phyloP scores from a whole-genome alignment of 768 basidiomycete species.

The Trametes maxima region DNA sequence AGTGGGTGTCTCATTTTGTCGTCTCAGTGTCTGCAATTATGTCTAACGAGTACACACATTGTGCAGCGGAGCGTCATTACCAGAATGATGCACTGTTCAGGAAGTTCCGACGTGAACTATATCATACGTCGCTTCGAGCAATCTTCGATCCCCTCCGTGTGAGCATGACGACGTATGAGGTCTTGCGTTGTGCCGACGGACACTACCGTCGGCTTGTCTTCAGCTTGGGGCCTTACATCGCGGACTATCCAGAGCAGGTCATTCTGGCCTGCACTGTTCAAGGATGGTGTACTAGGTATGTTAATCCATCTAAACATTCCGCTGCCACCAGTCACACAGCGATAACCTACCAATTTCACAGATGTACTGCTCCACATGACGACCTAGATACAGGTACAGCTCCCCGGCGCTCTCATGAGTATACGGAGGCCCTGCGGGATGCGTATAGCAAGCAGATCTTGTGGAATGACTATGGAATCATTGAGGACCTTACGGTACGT shows the following conservation, averaged over 20 bases:
- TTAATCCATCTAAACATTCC: neutral
- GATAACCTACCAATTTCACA: neutral
- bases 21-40: neutral
- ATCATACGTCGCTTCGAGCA: neutral
- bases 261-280: slow-evolving; percentile 26
- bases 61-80: neutral
- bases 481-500: slow-evolving; percentile 4
- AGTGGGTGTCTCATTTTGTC: slow-evolving; percentile 20
- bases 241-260: slow-evolving; percentile 38
- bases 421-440: neutral
- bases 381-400: slow-evolving; percentile 9
- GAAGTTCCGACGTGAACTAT: slow-evolving; percentile 5
- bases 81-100: neutral
- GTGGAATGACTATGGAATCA: slow-evolving; percentile 15
- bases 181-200: slow-evolving; percentile 28
- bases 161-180: slow-evolving; percentile 12
- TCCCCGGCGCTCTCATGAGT: neutral
- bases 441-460: neutral
- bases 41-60: too few species aligned
- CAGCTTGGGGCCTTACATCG: slow-evolving; percentile 35
- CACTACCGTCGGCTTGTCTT: slow-evolving; percentile 33
- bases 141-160: neutral
- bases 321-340: neutral
- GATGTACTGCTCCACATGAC: slow-evolving; percentile 14
- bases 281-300: slow-evolving; percentile 29